Conservation (phyloP, 73 alveolate species). For the Paramecium bursaria region DNA sequence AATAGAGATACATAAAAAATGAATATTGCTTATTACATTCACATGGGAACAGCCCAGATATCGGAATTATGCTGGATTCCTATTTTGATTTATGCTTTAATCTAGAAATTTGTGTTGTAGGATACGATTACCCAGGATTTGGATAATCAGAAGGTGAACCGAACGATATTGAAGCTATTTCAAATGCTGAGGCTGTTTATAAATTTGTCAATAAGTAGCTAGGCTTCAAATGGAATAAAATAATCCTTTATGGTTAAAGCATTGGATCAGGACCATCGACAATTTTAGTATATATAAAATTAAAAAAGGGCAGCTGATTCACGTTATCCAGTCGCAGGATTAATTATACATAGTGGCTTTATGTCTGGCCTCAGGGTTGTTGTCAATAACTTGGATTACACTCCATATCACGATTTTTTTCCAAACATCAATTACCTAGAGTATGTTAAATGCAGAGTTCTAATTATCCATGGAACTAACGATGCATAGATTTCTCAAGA, state of each 20-base stretch:
- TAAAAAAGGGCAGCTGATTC: constrained; percentile 20
- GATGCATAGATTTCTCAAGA: constrained; percentile 59
- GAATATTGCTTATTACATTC: constrained; percentile 65
- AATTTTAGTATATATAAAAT: constrained; percentile 32
- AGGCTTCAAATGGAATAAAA: constrained; percentile 42
- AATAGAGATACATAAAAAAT: background rate
- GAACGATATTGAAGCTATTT: constrained; percentile 8
- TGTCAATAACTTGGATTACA: background rate
- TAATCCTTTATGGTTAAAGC: constrained; percentile 69
- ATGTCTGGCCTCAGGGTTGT: constrained; percentile 64
- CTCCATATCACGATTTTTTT: constrained; percentile 67
- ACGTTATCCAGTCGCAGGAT: constrained; percentile 60
- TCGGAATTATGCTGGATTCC: constrained; percentile 59
- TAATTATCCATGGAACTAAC: constrained; percentile 70
- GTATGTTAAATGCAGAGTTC: constrained; percentile 64
- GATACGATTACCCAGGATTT: constrained; percentile 77
- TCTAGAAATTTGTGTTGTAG: constrained; percentile 48
- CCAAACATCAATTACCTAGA: constrained; percentile 65
- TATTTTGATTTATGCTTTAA: constrained; percentile 53
- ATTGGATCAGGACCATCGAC: constrained; percentile 74
- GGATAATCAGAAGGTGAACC: constrained; percentile 73
- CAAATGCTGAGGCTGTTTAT: constrained; percentile 70
- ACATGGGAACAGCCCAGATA: constrained; percentile 73
- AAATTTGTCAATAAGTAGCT: constrained; percentile 20
- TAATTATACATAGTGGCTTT: constrained; percentile 66